Evolutionary conservation across 306 rosid species (phyloP).

Genomic region (Mimosa bimucronata): DNA sequence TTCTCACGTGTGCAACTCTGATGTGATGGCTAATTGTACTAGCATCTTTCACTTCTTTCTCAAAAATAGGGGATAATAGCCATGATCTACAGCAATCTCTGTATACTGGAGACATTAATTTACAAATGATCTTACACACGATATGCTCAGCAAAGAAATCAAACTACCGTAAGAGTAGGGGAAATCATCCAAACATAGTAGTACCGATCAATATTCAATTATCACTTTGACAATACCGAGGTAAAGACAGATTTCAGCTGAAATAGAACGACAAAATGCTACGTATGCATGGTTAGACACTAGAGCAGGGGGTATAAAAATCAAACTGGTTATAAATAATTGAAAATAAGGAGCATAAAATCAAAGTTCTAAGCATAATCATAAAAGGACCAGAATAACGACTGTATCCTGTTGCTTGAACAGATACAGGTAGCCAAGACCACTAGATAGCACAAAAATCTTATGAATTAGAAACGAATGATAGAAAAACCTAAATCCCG

Average conservation of each 20-base stretch:
- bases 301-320: background rate
- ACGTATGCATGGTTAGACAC: background rate
- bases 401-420: background rate
- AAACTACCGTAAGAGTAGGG: background rate
- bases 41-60: background rate
- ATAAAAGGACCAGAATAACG: background rate
- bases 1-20: background rate
- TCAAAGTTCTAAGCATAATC: background rate
- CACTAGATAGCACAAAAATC: background rate
- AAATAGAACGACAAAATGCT: background rate
- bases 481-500: too few species aligned
- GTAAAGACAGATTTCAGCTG: background rate
- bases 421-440: background rate
- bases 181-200: background rate
- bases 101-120: too few species aligned
- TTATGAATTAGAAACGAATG: background rate
- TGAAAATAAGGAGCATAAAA: background rate
- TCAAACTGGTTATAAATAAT: background rate
- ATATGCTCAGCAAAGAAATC: background rate
- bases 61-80: background rate
- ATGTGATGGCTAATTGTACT: background rate
- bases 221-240: background rate
- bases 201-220: background rate
- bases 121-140: background rate
- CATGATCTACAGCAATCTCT: background rate